phyloP scores from a whole-genome alignment of 2,329 filamentous ascomycete species.

The Dactylonectria macrodidyma region DNA sequence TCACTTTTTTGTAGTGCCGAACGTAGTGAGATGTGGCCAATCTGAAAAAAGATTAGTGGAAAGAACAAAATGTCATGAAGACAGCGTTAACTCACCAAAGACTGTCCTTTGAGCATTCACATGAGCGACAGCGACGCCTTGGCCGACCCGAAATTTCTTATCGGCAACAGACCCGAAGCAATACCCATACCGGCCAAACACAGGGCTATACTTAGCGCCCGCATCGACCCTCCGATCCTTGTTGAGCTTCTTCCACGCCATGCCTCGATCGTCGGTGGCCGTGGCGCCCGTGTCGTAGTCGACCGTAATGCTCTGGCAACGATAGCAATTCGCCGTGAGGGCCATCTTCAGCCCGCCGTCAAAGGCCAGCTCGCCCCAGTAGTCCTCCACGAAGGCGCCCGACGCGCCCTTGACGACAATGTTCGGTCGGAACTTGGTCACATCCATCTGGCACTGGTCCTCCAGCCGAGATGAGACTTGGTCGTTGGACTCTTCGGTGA shows the following conservation, averaged over 20 bases:
- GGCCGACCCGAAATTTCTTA: slow-evolving; percentile 25
- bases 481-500: slow-evolving; percentile 45
- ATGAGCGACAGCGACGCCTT: slow-evolving; percentile 31
- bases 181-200: slow-evolving; percentile 45
- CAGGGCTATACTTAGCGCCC: slow-evolving; percentile 44
- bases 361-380: slow-evolving; percentile 41
- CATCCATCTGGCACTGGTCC: slow-evolving; percentile 35
- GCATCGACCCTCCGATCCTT: slow-evolving; percentile 43
- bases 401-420: slow-evolving; percentile 43
- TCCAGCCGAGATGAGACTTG: slow-evolving; percentile 36
- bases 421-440: slow-evolving; percentile 46
- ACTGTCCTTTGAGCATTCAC: slow-evolving; percentile 36
- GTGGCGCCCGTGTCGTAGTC: slow-evolving; percentile 42
- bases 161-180: slow-evolving; percentile 36
- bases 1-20: slow-evolving; percentile 34
- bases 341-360: slow-evolving; percentile 36
- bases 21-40: slow-evolving; percentile 38
- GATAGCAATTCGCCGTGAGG: slow-evolving; percentile 41
- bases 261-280: slow-evolving; percentile 37
- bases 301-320: slow-evolving; percentile 46
- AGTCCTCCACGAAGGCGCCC: slow-evolving; percentile 38
- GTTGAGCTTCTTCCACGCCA: slow-evolving; percentile 45
- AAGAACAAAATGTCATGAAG: fast-evolving
- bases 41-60: slow-evolving; percentile 25
- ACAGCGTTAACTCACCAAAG: slow-evolving; percentile 33